These are phyloP conservation scores for Telfairia occidentalis DNA, from an alignment of 331 rosid genomes.

Conservation along the genomic window DNA sequence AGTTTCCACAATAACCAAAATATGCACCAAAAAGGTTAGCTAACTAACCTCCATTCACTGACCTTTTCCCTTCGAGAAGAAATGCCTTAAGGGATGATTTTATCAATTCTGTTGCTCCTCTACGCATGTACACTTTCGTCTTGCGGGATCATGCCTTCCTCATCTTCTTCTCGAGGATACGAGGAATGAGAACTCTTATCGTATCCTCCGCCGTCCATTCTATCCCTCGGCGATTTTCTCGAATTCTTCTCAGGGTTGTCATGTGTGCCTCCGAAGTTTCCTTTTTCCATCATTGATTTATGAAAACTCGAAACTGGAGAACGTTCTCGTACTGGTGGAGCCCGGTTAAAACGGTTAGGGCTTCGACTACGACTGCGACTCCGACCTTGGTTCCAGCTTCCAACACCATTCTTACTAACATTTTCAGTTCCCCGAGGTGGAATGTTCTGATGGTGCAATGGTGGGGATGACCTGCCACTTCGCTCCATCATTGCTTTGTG, in stretches of 20 bases:
- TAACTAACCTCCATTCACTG: background rate
- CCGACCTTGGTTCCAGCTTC: constrained; percentile 35
- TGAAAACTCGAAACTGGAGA: constrained; percentile 52
- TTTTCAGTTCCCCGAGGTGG: background rate
- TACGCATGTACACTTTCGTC: constrained; percentile 16
- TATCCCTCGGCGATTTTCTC: constrained; percentile 15
- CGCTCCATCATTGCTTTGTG: constrained; percentile 54
- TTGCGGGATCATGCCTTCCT: constrained; percentile 60
- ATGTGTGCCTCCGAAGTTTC: constrained; percentile 18
- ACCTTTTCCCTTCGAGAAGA: background rate
- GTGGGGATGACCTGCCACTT: background rate
- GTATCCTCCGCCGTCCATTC: constrained; percentile 9
- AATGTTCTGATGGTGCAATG: background rate
- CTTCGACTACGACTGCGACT: constrained; percentile 44
- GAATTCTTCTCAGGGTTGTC: constrained; percentile 22
- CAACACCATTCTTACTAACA: background rate
- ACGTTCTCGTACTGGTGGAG: constrained; percentile 21
- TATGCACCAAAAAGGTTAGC: background rate
- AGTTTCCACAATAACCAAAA: background rate
- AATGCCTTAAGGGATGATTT: background rate
- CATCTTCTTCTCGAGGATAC: constrained; percentile 52
- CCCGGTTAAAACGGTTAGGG: constrained; percentile 18
- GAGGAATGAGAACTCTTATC: constrained; percentile 27
- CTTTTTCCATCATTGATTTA: constrained; percentile 41
- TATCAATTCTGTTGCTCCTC: background rate